A percentile compares a stretch with the other conserved stretches of the same genome.
Evolutionary conservation across 225 moss, liverwort and hornwort species (phyloP).

Genomic region (Ulota crispa): DNA sequence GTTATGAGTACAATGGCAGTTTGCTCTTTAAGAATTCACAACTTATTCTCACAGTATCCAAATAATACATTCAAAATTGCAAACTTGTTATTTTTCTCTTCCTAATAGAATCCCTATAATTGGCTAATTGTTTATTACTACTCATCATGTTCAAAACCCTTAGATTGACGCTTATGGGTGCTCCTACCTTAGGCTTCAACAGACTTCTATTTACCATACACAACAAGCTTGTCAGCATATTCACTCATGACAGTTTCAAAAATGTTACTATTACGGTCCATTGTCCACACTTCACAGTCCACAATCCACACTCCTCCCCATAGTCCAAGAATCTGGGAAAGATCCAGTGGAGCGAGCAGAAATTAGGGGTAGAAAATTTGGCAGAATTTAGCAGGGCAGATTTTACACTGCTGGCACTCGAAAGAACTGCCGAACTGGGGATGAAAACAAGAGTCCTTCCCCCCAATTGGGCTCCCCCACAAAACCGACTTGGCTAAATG

Average conservation of each 20-base stretch:
- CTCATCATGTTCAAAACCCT: too few species aligned
- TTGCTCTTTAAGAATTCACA: too few species aligned
- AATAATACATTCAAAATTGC: too few species aligned
- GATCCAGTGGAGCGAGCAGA: background rate
- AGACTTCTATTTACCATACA: background rate
- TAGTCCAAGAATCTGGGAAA: background rate
- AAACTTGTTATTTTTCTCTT: too few species aligned
- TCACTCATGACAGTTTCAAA: background rate
- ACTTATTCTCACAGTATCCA: too few species aligned
- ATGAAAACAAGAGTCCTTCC: background rate
- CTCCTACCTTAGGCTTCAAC: too few species aligned
- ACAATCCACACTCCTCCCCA: too few species aligned
- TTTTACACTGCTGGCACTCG: background rate
- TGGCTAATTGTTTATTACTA: too few species aligned
- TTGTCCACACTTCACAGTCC: background rate
- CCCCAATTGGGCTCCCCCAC: background rate
- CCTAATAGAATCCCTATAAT: too few species aligned
- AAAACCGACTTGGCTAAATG: slow-evolving; percentile 19
- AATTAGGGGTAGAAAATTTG: background rate
- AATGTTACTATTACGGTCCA: background rate
- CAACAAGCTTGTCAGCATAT: background rate
- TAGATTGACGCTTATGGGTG: too few species aligned
- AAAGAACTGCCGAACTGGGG: background rate
- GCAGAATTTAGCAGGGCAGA: background rate
- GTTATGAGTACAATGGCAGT: too few species aligned